phyloP scores from a whole-genome alignment of 2,329 filamentous ascomycete genomes.

The Juglanconis oblonga region DNA sequence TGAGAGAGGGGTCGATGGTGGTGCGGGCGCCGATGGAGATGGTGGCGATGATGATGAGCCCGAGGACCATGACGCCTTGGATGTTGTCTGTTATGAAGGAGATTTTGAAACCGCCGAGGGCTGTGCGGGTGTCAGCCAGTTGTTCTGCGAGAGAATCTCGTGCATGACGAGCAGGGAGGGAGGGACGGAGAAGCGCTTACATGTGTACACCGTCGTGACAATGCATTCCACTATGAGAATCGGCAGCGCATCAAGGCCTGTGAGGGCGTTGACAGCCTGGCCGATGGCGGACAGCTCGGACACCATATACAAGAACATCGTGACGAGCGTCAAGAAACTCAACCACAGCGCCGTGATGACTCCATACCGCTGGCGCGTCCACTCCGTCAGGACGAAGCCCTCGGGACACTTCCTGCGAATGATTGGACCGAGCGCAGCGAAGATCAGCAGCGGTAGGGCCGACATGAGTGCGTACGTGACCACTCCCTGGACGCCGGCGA shows the following conservation, averaged over 20 bases:
- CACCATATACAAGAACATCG: constrained; percentile 84
- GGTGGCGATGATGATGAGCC: constrained; percentile 71
- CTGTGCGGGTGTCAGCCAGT: constrained; percentile 35
- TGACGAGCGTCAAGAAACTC: constrained; percentile 74
- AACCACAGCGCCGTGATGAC: constrained; percentile 66
- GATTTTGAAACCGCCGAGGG: constrained; percentile 77
- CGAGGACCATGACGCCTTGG: constrained; percentile 74
- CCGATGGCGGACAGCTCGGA: constrained; percentile 78
- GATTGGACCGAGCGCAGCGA: constrained; percentile 71
- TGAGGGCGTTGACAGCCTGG: constrained; percentile 72
- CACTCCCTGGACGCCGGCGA: constrained; percentile 75
- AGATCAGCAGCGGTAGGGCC: constrained; percentile 69
- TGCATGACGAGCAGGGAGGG: too few relatives aligned
- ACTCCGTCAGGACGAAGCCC: constrained; percentile 81
- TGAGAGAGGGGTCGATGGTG: constrained; percentile 65
- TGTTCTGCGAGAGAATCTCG: too few relatives aligned
- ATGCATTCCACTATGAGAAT: constrained; percentile 74
- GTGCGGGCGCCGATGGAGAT: constrained; percentile 76
- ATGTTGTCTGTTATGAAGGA: constrained; percentile 83
- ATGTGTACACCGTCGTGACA: constrained; percentile 81
- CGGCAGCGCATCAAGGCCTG: constrained; percentile 70
- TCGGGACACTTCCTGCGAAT: constrained; percentile 78
- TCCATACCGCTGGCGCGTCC: constrained; percentile 78
- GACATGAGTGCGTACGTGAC: constrained; percentile 73
- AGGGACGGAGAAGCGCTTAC: constrained; percentile 38